Conservation (phyloP, 805 yeast species). For the Barnettozyma siamensis region DNA sequence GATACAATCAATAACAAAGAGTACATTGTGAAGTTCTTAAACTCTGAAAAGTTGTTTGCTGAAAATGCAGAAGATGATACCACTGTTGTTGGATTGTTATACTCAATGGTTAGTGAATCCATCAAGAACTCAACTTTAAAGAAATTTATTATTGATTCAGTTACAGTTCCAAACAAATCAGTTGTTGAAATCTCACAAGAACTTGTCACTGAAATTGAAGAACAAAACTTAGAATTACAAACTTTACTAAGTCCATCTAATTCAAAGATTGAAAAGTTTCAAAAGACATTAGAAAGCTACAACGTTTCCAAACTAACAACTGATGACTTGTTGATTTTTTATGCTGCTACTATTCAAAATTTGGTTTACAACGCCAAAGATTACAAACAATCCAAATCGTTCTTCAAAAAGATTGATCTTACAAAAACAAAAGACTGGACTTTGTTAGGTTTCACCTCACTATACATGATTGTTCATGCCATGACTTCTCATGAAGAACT, state of each 20-base stretch:
- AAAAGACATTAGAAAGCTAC: constrained; percentile 16
- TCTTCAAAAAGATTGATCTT: constrained; percentile 22
- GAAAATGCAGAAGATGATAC: constrained; percentile 13
- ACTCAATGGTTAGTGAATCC: constrained; percentile 19
- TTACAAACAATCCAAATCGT: constrained; percentile 17
- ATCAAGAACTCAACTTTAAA: constrained; percentile 19
- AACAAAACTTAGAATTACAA: constrained; percentile 19
- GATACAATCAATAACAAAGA: constrained; percentile 25
- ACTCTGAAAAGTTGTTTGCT: constrained; percentile 13
- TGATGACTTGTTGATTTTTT: constrained; percentile 22
- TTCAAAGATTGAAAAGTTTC: constrained; percentile 18
- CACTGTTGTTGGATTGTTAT: constrained; percentile 14
- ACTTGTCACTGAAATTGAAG: constrained; percentile 13
- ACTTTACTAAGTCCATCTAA: constrained; percentile 28
- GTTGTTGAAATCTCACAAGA: constrained; percentile 14
- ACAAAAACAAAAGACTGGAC: constrained; percentile 13
- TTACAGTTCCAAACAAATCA: constrained; percentile 16
- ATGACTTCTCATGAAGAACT: constrained; percentile 16
- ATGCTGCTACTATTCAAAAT: constrained; percentile 26
- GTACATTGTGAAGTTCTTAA: constrained; percentile 18
- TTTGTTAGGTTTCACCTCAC: constrained; percentile 28
- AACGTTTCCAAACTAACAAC: constrained; percentile 16
- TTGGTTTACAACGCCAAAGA: constrained; percentile 22
- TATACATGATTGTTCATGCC: constrained; percentile 21
- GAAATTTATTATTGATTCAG: constrained; percentile 20